These are phyloP conservation scores for Ulota crispa DNA, from an alignment of 225 moss, liverwort and hornwort species.

Conservation along the genomic window DNA sequence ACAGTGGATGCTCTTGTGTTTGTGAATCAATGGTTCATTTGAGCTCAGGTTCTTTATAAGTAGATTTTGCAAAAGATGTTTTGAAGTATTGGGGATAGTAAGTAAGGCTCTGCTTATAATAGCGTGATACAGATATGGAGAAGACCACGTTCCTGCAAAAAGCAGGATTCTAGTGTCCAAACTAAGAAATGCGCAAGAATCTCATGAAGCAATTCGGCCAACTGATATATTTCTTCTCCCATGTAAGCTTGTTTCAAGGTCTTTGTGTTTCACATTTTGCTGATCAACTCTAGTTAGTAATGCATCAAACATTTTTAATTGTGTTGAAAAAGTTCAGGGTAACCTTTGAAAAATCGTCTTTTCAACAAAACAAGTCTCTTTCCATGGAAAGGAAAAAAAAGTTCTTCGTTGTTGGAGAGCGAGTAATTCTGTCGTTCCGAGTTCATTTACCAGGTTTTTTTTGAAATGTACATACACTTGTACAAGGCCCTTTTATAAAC, in stretches of 20 bases:
- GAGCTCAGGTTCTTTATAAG: background rate
- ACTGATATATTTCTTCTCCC: conserved; percentile 82
- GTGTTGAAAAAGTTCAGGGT: background rate
- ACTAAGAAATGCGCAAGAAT: conserved; percentile 93
- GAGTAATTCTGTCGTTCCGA: background rate
- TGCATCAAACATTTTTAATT: conserved; percentile 12
- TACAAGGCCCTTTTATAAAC: background rate
- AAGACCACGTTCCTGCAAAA: conserved; percentile 54
- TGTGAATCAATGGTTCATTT: background rate
- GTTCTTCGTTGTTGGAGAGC: background rate
- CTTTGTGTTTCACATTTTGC: background rate
- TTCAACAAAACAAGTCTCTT: background rate
- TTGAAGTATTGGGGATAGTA: background rate
- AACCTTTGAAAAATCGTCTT: background rate
- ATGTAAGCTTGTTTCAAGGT: conserved; percentile 50
- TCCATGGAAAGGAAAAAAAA: background rate
- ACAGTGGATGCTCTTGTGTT: background rate
- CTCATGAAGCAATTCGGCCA: conserved; percentile 96
- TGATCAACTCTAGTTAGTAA: background rate
- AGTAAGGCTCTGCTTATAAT: background rate
- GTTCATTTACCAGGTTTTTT: background rate
- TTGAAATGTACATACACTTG: background rate
- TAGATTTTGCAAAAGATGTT: background rate
- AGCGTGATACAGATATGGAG: conserved; percentile 66
- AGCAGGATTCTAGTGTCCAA: conserved; percentile 66